Conservation (phyloP, 2,329 filamentous ascomycete species). For the Bipolaris gigantea region DNA sequence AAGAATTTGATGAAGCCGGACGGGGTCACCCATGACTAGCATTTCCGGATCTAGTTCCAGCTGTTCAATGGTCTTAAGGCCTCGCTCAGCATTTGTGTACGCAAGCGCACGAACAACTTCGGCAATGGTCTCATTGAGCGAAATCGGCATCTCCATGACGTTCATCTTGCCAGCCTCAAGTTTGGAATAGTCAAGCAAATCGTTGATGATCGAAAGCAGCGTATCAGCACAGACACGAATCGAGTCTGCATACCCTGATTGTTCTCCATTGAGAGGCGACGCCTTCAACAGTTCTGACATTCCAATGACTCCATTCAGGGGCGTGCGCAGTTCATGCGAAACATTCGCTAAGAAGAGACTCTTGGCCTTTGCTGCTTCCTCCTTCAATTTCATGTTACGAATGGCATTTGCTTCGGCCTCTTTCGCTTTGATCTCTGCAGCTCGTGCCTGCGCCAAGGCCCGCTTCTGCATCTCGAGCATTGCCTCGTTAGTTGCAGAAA, state of each 20-base stretch:
- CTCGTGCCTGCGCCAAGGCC: constrained; percentile 70
- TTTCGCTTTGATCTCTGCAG: constrained; percentile 76
- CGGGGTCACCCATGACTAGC: constrained; percentile 55
- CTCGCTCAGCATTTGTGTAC: constrained; percentile 64
- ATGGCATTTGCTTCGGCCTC: constrained; percentile 74
- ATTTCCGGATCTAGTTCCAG: constrained; percentile 59
- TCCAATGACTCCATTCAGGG: constrained; percentile 58
- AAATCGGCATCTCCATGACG: constrained; percentile 62
- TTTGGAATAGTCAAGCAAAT: constrained; percentile 57
- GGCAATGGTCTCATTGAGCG: constrained; percentile 60
- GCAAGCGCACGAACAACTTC: constrained; percentile 66
- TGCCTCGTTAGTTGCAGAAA: constrained; percentile 74
- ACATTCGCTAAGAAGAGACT: constrained; percentile 69
- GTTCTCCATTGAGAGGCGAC: constrained; percentile 59
- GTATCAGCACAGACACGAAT: constrained; percentile 66
- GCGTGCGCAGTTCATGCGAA: constrained; percentile 60
- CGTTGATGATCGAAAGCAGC: constrained; percentile 56
- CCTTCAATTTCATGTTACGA: constrained; percentile 77
- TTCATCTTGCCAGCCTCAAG: constrained; percentile 58
- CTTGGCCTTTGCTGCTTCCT: constrained; percentile 81
- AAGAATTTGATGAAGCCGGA: constrained; percentile 55
- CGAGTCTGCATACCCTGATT: constrained; percentile 64
- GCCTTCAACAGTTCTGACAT: constrained; percentile 65
- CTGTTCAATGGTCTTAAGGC: constrained; percentile 60
- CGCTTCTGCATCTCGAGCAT: constrained; percentile 79